Conservation (phyloP, 23 red algal species). For the Gracilariopsis chorda region DNA sequence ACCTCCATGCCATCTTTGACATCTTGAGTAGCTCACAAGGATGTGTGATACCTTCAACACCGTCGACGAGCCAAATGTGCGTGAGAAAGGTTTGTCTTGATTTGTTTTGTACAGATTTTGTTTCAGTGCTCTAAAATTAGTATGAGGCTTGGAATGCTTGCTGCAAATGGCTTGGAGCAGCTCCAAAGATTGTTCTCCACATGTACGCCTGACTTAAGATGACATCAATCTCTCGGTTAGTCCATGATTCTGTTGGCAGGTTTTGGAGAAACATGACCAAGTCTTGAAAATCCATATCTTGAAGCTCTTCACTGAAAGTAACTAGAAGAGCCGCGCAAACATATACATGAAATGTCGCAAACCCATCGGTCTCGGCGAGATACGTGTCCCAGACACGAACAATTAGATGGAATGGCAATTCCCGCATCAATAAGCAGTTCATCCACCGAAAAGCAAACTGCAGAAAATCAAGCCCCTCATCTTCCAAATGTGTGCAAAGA, state of each 20-base stretch:
- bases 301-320: slow-evolving; percentile 71
- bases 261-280: slow-evolving; percentile 96
- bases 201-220: slow-evolving; percentile 87
- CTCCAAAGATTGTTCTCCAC: slow-evolving; percentile 77
- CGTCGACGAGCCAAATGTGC: no score
- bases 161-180: slow-evolving; percentile 62
- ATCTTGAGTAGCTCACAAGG: no score
- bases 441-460: slow-evolving; percentile 99
- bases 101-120: no score
- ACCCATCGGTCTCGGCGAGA: slow-evolving; percentile 85
- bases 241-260: slow-evolving; percentile 88
- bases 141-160: neutral
- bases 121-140: no score
- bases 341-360: slow-evolving; percentile 89
- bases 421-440: slow-evolving; percentile 96
- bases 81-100: no score
- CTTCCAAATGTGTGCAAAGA: slow-evolving; percentile 73
- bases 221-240: slow-evolving; percentile 68
- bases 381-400: slow-evolving; percentile 94
- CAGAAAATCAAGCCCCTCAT: slow-evolving; percentile 81
- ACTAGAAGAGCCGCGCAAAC: slow-evolving; percentile 93
- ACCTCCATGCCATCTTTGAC: no score
- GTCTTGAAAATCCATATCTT: slow-evolving; percentile 84
- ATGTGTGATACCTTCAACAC: no score
- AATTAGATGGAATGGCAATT: slow-evolving; percentile 87